These are phyloP conservation scores for Colletotrichum simmondsii DNA, from an alignment of 2,329 filamentous ascomycete genomes.

Conservation along the genomic window DNA sequence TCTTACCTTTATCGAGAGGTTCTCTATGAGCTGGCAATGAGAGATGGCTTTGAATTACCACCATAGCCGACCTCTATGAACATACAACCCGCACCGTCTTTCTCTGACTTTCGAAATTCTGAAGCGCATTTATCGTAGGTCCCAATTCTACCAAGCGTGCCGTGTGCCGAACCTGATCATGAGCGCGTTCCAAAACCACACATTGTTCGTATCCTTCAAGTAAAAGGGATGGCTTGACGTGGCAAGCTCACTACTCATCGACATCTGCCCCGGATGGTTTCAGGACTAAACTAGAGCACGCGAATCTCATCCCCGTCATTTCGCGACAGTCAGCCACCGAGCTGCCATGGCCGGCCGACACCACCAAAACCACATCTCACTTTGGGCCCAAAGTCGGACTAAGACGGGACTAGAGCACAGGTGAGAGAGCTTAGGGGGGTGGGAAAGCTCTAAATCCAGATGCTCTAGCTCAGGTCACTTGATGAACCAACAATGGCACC, in stretches of 20 bases:
- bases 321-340: constrained; percentile 5
- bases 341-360: constrained; percentile 19
- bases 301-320: constrained; percentile 4
- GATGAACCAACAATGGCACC: neutral
- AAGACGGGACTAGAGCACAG: constrained; percentile 12
- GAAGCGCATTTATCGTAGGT: neutral
- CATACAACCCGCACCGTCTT: too few relatives aligned
- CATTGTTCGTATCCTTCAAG: neutral
- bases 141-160: neutral
- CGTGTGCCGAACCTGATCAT: neutral
- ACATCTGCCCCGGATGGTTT: constrained; percentile 7
- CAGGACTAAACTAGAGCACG: constrained; percentile 4
- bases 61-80: too few relatives aligned
- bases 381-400: constrained; percentile 4
- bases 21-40: neutral
- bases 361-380: neutral
- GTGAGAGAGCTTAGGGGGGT: constrained; percentile 9
- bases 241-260: constrained; percentile 20
- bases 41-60: too few relatives aligned
- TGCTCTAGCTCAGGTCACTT: constrained; percentile 30
- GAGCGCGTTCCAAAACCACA: neutral
- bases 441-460: constrained; percentile 5
- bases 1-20: neutral
- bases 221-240: constrained; percentile 19
- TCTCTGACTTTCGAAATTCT: neutral